Conservation (phyloP, 257 asterid genomes). For the Buddleja alternifolia region DNA sequence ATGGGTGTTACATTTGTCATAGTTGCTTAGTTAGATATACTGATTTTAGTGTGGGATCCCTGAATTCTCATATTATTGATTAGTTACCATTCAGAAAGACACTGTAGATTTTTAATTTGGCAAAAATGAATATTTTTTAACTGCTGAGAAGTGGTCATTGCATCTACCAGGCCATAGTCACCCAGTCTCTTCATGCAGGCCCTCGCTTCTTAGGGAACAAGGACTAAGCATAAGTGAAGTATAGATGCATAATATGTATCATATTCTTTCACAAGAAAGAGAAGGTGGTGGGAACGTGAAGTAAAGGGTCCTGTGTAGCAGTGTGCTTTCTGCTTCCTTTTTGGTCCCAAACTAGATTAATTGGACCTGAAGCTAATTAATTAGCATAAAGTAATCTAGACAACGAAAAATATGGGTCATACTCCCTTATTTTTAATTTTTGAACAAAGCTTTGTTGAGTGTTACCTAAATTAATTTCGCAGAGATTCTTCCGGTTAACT, state of each 20-base stretch:
- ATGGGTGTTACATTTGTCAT: background rate
- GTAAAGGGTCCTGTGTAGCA: background rate
- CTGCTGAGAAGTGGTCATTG: background rate
- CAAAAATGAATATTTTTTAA: background rate
- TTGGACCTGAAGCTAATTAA: background rate
- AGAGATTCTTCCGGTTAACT: background rate
- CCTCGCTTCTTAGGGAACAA: background rate
- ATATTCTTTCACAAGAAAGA: background rate
- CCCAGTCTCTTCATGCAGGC: no score
- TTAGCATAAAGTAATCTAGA: background rate
- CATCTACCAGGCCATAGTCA: background rate
- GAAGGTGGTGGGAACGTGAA: constrained; percentile 1
- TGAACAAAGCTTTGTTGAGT: background rate
- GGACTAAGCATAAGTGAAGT: background rate
- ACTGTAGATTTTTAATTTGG: background rate
- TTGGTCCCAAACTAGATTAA: background rate
- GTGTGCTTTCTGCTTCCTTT: background rate
- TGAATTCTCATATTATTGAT: background rate
- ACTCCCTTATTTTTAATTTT: background rate
- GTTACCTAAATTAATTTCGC: background rate
- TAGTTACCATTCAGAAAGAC: background rate
- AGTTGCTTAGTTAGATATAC: background rate
- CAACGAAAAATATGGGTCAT: background rate
- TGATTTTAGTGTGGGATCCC: constrained; percentile 1
- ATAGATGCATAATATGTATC: background rate